These are phyloP conservation scores for Hyparrhenia diplandra DNA, from an alignment of 176 grass and related monocot species.

Conservation along the genomic window DNA sequence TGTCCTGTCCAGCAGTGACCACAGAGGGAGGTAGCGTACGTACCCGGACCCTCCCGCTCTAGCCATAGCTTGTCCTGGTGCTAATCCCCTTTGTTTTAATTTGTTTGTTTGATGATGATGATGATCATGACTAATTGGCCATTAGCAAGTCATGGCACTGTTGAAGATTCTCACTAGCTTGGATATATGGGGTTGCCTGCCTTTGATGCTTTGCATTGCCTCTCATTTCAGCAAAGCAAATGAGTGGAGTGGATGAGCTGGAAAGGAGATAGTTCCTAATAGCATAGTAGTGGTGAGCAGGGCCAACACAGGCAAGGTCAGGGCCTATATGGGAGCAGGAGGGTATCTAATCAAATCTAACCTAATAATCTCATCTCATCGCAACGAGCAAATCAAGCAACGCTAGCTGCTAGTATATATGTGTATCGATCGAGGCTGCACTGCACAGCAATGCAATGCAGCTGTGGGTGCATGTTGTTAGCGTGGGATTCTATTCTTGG, in stretches of 20 bases:
- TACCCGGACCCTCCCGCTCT: neutral
- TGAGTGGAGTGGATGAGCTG: conserved; percentile 43
- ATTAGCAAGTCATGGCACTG: conserved; percentile 28
- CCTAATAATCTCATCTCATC: neutral
- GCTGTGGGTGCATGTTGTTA: conserved; percentile 6
- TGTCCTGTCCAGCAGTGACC: neutral
- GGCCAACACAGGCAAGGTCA: neutral
- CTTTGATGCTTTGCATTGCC: neutral
- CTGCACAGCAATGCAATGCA: neutral
- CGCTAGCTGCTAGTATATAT: neutral
- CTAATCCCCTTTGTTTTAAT: conserved; percentile 27
- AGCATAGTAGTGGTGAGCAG: neutral
- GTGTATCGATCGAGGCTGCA: neutral
- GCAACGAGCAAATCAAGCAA: neutral
- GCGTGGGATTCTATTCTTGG: conserved; percentile 12
- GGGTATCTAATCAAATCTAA: conserved; percentile 9
- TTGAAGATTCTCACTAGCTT: conserved; percentile 36
- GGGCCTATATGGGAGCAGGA: neutral
- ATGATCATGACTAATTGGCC: conserved; percentile 44
- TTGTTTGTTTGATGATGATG: conserved; percentile 18
- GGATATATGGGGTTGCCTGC: neutral
- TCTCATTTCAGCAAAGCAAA: conserved; percentile 37
- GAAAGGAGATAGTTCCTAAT: conserved; percentile 19
- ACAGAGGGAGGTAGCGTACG: neutral
- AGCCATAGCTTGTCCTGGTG: conserved; percentile 22